A percentile compares a stretch with the other conserved stretches of the same genome.
phyloP scores from a whole-genome alignment of 257 asterid species.

The Salvia rosmarinus region DNA sequence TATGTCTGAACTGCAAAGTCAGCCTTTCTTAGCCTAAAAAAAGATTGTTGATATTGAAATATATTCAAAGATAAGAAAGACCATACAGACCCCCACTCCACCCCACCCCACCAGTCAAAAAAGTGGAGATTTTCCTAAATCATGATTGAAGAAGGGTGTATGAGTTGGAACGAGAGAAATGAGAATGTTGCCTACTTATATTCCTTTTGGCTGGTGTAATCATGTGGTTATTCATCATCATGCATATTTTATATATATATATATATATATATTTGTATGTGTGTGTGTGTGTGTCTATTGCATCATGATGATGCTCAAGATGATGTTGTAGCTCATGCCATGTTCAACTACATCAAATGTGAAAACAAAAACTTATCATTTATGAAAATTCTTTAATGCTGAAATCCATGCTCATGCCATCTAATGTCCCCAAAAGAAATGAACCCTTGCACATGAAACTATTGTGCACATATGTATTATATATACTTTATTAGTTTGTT shows the following conservation, averaged over 20 bases:
- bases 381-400: constrained; percentile 8
- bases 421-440: background rate
- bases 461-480: background rate
- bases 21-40: constrained; percentile 41
- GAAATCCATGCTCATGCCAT: constrained; percentile 29
- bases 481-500: too few relatives aligned
- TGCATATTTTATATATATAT: constrained; percentile 30
- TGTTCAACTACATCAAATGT: constrained; percentile 37
- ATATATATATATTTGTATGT: too few relatives aligned
- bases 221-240: constrained; percentile 45
- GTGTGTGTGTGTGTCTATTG: constrained; percentile 11
- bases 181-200: constrained; percentile 40
- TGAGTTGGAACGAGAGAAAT: constrained; percentile 36
- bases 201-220: constrained; percentile 35
- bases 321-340: constrained; percentile 66
- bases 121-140: constrained; percentile 58
- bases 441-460: background rate
- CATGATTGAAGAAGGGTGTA: constrained; percentile 46
- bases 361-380: constrained; percentile 7
- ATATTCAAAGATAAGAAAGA: background rate
- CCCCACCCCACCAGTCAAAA: constrained; percentile 43
- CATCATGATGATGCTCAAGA: constrained; percentile 63
- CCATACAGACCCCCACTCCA: background rate
- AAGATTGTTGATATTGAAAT: constrained; percentile 11
- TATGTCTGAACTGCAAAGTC: constrained; percentile 55